These are phyloP conservation scores for Aaosphaeria arxii DNA, from an alignment of 2,329 filamentous ascomycete species.

Conservation along the genomic window DNA sequence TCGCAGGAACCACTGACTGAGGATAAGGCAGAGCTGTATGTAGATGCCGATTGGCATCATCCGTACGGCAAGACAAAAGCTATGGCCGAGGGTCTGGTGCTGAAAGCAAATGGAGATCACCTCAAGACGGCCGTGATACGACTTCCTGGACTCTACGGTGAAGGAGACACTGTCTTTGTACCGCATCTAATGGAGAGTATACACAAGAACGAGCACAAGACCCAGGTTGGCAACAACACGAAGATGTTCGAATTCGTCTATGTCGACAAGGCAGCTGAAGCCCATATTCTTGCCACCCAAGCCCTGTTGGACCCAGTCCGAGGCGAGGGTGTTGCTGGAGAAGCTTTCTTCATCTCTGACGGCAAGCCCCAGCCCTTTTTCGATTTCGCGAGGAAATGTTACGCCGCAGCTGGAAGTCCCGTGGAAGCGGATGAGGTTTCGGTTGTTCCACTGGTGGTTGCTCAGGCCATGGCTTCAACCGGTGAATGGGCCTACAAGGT, in stretches of 20 bases:
- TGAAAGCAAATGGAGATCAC: constrained; percentile 20
- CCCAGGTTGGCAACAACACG: constrained; percentile 46
- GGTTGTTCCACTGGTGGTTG: constrained; percentile 34
- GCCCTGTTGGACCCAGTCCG: constrained; percentile 39
- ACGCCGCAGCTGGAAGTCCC: constrained; percentile 31
- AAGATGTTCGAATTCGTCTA: constrained; percentile 50
- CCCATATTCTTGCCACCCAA: constrained; percentile 45
- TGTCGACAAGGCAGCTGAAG: constrained; percentile 45
- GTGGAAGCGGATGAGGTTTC: constrained; percentile 33
- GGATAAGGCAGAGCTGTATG: constrained; percentile 10
- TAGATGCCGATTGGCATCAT: constrained; percentile 2
- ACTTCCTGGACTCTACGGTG: constrained; percentile 45
- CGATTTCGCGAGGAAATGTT: constrained; percentile 40
- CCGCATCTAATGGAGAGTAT: constrained; percentile 37
- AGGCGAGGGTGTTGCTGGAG: constrained; percentile 39
- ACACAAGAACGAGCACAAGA: constrained; percentile 40
- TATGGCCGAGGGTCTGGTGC: constrained; percentile 13
- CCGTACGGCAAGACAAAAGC: constrained; percentile 18
- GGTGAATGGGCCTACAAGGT: constrained; percentile 39
- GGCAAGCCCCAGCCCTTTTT: constrained; percentile 42
- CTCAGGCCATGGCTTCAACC: constrained; percentile 33
- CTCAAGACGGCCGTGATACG: constrained; percentile 44
- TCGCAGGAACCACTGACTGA: constrained; percentile 8
- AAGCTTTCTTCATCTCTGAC: constrained; percentile 47
- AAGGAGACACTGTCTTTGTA: constrained; percentile 39